These are phyloP conservation scores for Caryocar brasiliense DNA, from an alignment of 441 rosid genomes.

Conservation along the genomic window DNA sequence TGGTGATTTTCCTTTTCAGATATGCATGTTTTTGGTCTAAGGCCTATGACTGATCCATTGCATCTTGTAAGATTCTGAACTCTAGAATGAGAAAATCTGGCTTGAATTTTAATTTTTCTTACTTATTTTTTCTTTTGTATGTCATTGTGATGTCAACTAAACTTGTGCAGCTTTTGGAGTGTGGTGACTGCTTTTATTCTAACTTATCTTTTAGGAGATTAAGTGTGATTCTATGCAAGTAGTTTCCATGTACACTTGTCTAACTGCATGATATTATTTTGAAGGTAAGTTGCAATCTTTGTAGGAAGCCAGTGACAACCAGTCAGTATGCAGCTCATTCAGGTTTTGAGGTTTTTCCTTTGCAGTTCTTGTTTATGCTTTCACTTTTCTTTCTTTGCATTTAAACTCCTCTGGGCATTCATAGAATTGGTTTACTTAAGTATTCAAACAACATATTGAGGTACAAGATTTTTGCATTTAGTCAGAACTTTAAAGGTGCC, in stretches of 20 bases:
- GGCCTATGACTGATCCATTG: constrained; percentile 54
- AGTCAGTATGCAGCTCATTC: constrained; percentile 60
- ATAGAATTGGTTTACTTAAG: not conserved
- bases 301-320: constrained; percentile 59
- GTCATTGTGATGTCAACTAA: no score
- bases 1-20: constrained; percentile 30
- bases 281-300: constrained; percentile 60
- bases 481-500: no score
- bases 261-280: constrained; percentile 17
- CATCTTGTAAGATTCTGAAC: constrained; percentile 38
- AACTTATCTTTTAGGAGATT: no score
- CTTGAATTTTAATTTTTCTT: no score
- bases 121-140: no score
- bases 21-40: constrained; percentile 59
- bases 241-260: constrained; percentile 2
- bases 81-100: no score
- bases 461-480: no score
- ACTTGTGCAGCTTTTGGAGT: no score
- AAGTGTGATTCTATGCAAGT: no score
- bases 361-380: not conserved
- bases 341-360: constrained; percentile 30
- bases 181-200: no score
- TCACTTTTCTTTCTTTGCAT: not conserved
- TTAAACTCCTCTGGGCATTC: not conserved
- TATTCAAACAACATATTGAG: no score